A percentile compares a stretch with the other conserved stretches of the same genome.
phyloP scores from a whole-genome alignment of 768 basidiomycete genomes.

The Pulveroboletus sp. region DNA sequence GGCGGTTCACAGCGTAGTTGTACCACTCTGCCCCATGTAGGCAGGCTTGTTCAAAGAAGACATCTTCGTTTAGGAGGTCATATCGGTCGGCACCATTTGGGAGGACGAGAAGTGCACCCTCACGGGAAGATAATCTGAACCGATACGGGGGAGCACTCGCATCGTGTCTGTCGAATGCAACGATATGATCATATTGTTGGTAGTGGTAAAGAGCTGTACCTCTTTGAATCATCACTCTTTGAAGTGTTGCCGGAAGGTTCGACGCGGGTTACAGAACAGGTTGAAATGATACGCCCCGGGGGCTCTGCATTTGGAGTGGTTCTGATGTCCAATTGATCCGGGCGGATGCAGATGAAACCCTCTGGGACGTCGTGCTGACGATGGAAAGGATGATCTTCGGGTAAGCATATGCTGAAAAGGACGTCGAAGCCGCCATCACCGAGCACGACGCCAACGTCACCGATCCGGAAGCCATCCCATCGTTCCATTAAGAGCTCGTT shows the following conservation, averaged over 20 bases:
- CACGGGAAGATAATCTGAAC: conserved; percentile 10
- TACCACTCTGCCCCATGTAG: conserved; percentile 29
- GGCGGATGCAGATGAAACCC: conserved; percentile 21
- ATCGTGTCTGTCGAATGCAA: not conserved
- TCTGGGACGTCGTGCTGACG: conserved; percentile 22
- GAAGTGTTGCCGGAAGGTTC: not conserved
- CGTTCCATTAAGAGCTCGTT: conserved; percentile 19
- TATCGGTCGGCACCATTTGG: conserved; percentile 26
- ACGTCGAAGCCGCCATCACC: conserved; percentile 25
- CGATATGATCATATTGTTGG: not conserved
- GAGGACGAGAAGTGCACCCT: conserved; percentile 31
- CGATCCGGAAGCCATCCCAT: conserved; percentile 27
- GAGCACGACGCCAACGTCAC: conserved; percentile 33
- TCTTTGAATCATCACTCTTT: no score
- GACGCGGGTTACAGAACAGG: conserved; percentile 4
- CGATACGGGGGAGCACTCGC: no score
- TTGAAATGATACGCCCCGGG: conserved; percentile 4
- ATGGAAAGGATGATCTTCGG: conserved; percentile 25
- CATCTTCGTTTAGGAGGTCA: conserved; percentile 17
- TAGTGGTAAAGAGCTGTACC: not conserved
- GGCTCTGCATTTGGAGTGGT: conserved; percentile 2
- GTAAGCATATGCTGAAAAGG: conserved; percentile 31
- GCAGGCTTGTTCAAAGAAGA: conserved; percentile 17
- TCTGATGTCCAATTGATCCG: conserved; percentile 4
- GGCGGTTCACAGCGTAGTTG: conserved; percentile 15